Base-by-base conservation (phyloP, 176 grass and related monocot species). In the Carex littledalei region DNA sequence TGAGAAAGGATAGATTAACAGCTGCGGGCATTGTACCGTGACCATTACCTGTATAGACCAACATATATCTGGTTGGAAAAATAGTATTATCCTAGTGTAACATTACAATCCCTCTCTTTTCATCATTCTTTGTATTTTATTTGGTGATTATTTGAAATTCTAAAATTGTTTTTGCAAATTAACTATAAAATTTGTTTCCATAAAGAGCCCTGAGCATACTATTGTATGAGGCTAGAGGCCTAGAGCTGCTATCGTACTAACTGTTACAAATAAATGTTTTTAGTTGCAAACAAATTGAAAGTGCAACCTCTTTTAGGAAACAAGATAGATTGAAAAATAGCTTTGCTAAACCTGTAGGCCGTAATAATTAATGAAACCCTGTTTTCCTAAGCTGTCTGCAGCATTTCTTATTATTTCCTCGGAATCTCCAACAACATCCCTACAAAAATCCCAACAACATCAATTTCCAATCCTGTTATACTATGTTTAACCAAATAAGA, bases 341-440 rank as follows among this genome's bases (percentile, higher is more conserved):
- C 20, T 55, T 78, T 78, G 13, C 74, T 52, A 17, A 85, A 94
- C 96, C 88, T 99, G 96, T 86, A 99, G 94, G 79, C 96, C 96
- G 85, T 88, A 99, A 68, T 99, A 99, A 78, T 95, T 99, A 84
- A 99, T 95, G 88, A 95, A 99, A 63, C 96, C 96, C 85, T 91
- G 85, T 70, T 87, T 94, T 92, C 87, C 85, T 81, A 99, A 86
- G 20, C 91, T 87, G 89, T 92, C 70, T 69, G 88, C 72, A 82
- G 96, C 88, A 87, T 84, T 64, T 86, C 90, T 95, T 84, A 99
- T 92, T 85, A 88, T 50, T 41, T 88, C 87, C 86, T 99, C 93
- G 10, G 88, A 99, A 84, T 93, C 88, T 81, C 91, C 93, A 92
- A 83, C 37, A 6, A 99, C 91, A n/a, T 81, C 88, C 72, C 96